Conservation (phyloP, 345 rosid genomes). For the Diplotaxis tenuifolia region DNA sequence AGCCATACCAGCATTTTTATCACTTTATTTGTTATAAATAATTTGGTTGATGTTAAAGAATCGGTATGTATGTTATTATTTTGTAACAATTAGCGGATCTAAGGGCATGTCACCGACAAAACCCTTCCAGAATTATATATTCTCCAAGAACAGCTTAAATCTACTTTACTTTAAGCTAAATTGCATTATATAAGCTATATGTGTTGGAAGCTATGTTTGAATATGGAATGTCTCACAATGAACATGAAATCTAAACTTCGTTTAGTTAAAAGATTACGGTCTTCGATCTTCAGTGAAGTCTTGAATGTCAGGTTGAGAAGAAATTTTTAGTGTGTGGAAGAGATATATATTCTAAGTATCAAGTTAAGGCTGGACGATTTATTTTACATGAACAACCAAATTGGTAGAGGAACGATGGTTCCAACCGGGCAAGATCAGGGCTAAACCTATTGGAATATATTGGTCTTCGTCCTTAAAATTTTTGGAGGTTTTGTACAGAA, state of each 20-base stretch:
- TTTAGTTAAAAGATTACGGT: not conserved
- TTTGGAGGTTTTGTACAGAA: no score
- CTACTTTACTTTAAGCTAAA: not conserved
- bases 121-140: slow-evolving; percentile 10
- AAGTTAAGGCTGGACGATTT: no score
- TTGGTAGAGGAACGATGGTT: no score
- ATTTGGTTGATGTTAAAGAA: not conserved
- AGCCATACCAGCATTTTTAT: not conserved
- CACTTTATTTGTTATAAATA: not conserved
- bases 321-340: no score
- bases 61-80: not conserved
- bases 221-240: not conserved
- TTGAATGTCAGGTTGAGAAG: no score
- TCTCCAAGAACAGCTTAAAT: not conserved
- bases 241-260: not conserved
- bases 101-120: slow-evolving; percentile 27
- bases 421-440: no score
- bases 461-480: no score
- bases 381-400: no score
- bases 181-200: not conserved
- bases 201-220: not conserved
- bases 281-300: not conserved
- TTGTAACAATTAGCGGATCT: not conserved
- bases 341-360: no score
- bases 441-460: no score